A percentile compares a stretch with the other conserved stretches of the same genome.
Conservation (phyloP, 345 rosid species). For the Gossypium bickii region DNA sequence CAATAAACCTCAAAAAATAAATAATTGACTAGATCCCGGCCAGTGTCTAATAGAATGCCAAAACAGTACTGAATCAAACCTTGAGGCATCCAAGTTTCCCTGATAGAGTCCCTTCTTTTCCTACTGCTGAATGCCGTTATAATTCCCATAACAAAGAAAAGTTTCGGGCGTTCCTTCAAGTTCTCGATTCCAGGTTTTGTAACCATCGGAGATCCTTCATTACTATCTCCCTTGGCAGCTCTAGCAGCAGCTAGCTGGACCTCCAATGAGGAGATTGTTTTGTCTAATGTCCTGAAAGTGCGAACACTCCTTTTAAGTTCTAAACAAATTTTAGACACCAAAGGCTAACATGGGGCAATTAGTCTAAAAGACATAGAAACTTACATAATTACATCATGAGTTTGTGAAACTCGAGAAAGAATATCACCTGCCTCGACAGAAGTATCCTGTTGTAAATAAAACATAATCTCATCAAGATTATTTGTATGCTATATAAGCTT, state of each 20-base stretch:
- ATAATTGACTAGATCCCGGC: conserved; percentile 6
- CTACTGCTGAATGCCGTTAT: conserved; percentile 81
- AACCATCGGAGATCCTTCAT: conserved; percentile 36
- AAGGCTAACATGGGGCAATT: background rate
- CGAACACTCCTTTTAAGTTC: conserved; percentile 2
- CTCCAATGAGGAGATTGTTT: conserved; percentile 70
- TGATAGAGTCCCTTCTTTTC: conserved; percentile 72
- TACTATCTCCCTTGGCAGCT: conserved; percentile 43
- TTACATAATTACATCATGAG: conserved; percentile 85
- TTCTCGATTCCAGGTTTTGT: conserved; percentile 38
- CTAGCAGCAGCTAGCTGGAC: conserved; percentile 76
- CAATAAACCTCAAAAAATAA: conserved; percentile 20
- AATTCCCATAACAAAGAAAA: conserved; percentile 79
- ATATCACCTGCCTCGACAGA: conserved; percentile 58
- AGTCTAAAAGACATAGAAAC: conserved; percentile 17
- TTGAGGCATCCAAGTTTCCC: conserved; percentile 76
- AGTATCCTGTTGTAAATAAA: conserved; percentile 35
- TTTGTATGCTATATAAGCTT: conserved; percentile 8
- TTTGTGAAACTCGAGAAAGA: conserved; percentile 84
- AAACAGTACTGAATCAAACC: conserved; percentile 31
- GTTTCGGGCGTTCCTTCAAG: conserved; percentile 49
- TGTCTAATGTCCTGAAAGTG: conserved; percentile 57
- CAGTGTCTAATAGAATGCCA: conserved; percentile 4
- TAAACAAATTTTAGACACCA: background rate
- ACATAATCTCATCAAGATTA: conserved; percentile 19